Conservation (phyloP, 2,329 filamentous ascomycete species). For the Bipolaris victoriae region DNA sequence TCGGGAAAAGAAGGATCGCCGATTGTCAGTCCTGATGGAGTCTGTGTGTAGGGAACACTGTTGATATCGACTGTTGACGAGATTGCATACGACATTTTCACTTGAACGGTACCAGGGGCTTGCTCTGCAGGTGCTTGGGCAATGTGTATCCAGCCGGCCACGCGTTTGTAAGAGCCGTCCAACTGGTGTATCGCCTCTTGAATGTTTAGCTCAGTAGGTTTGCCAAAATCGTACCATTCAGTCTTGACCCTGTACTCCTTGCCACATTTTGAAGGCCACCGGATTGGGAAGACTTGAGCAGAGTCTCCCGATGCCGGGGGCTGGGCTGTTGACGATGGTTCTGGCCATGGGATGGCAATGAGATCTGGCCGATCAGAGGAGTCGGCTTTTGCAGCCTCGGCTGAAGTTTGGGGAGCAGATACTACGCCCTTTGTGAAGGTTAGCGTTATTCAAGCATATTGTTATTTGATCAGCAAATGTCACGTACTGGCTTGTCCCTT, state of each 20-base stretch:
- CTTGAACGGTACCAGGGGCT: conserved; percentile 43
- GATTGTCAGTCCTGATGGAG: conserved; percentile 31
- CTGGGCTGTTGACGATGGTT: conserved; percentile 18
- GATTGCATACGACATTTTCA: conserved; percentile 47
- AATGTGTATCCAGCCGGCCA: conserved; percentile 50
- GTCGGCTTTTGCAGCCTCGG: conserved; percentile 21
- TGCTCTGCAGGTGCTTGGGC: conserved; percentile 45
- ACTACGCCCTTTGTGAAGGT: conserved; percentile 9
- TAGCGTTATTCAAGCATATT: not conserved
- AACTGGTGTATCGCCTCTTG: conserved; percentile 41
- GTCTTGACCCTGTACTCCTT: conserved; percentile 43
- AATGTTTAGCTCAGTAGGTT: conserved; percentile 31
- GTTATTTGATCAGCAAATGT: not conserved
- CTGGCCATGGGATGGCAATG: conserved; percentile 24
- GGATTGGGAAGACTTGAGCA: conserved; percentile 40
- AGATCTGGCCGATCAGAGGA: conserved; percentile 15
- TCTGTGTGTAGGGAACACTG: conserved; percentile 37
- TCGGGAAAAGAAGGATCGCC: conserved; percentile 35
- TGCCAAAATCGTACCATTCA: conserved; percentile 38
- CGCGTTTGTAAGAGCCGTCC: conserved; percentile 41
- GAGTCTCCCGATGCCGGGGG: conserved; percentile 12
- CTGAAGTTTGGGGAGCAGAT: conserved; percentile 9
- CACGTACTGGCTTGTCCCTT: conserved; percentile 29
- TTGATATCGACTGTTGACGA: conserved; percentile 41
- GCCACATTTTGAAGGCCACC: conserved; percentile 44